Percentiles rank a stretch among this genome's conserved stretches.
Evolutionary conservation across 495 filamentous ascomycete species (phyloP).

Genomic region (Cladorrhinum samala): DNA sequence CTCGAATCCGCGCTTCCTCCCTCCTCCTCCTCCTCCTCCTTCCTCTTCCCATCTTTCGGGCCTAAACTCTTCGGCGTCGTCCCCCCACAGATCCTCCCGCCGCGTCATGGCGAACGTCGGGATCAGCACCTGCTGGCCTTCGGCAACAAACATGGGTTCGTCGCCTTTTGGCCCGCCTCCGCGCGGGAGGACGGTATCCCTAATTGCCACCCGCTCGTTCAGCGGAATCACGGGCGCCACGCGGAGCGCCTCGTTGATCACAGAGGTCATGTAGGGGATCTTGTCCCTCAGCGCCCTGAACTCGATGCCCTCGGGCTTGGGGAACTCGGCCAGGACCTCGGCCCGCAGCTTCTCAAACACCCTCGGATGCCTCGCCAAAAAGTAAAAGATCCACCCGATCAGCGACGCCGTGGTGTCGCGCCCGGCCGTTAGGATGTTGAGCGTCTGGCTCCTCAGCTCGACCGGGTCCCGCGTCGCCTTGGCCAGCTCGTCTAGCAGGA

Average conservation of each 20-base stretch:
- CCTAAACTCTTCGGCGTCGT: slow-evolving; percentile 21
- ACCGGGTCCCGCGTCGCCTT: slow-evolving; percentile 52
- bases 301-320: slow-evolving; percentile 17
- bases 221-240: slow-evolving; percentile 34
- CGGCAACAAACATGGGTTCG: slow-evolving; percentile 20
- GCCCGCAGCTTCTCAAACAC: slow-evolving; percentile 46
- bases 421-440: slow-evolving; percentile 60
- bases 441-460: slow-evolving; percentile 54
- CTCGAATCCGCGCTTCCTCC: slow-evolving; percentile 30
- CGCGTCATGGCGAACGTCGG: slow-evolving; percentile 30
- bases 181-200: slow-evolving; percentile 42
- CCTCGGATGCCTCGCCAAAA: slow-evolving; percentile 41
- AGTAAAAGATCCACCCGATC: slow-evolving; percentile 52
- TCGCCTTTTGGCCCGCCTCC: slow-evolving; percentile 34
- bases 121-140: slow-evolving; percentile 31
- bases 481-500: slow-evolving; percentile 60
- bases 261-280: slow-evolving; percentile 40
- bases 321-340: slow-evolving; percentile 40
- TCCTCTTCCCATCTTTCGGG: slow-evolving; percentile 29
- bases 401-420: slow-evolving; percentile 52
- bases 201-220: slow-evolving; percentile 37
- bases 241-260: slow-evolving; percentile 42
- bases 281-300: slow-evolving; percentile 35
- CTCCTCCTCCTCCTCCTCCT: slow-evolving; percentile 26
- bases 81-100: slow-evolving; percentile 36